Conservation (phyloP, 345 rosid genomes). For the Adansonia digitata region DNA sequence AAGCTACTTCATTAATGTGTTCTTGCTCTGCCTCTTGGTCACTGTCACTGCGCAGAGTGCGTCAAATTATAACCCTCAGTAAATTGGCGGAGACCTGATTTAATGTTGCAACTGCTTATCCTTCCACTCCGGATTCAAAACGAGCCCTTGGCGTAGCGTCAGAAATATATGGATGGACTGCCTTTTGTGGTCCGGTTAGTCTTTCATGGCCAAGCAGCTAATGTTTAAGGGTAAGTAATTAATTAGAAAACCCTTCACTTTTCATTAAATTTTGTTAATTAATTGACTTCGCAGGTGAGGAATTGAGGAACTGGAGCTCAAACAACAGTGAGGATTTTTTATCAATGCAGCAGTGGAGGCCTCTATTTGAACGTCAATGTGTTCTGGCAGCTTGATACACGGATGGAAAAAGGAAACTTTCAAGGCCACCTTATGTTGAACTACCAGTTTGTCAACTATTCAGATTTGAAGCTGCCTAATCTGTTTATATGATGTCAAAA, state of each 20-base stretch:
- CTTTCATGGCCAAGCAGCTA: no score
- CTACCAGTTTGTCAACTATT: conserved; percentile 37
- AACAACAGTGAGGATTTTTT: conserved; percentile 53
- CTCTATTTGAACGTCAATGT: conserved; percentile 46
- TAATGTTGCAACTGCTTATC: conserved; percentile 35
- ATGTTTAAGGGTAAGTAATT: conserved; percentile 37
- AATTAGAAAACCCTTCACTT: background rate
- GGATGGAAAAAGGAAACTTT: conserved; percentile 22
- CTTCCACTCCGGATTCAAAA: conserved; percentile 49
- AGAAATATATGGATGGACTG: no score
- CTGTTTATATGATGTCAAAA: background rate
- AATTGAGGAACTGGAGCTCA: conserved; percentile 42
- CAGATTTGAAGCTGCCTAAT: background rate
- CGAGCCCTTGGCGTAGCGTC: conserved; percentile 48
- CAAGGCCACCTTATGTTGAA: conserved; percentile 37
- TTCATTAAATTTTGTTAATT: background rate
- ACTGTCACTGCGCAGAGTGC: conserved; percentile 24
- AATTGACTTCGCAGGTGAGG: conserved; percentile 29
- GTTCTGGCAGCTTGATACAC: conserved; percentile 41
- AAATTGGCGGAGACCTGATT: conserved; percentile 47
- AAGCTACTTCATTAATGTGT: background rate
- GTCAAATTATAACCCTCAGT: conserved; percentile 38
- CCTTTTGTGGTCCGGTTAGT: no score
- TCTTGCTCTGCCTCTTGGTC: no score
- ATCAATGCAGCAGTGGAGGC: conserved; percentile 65